These are phyloP conservation scores for Blastobotrys malaysiensis DNA, from an alignment of 1,139 yeast species.

Conservation along the genomic window DNA sequence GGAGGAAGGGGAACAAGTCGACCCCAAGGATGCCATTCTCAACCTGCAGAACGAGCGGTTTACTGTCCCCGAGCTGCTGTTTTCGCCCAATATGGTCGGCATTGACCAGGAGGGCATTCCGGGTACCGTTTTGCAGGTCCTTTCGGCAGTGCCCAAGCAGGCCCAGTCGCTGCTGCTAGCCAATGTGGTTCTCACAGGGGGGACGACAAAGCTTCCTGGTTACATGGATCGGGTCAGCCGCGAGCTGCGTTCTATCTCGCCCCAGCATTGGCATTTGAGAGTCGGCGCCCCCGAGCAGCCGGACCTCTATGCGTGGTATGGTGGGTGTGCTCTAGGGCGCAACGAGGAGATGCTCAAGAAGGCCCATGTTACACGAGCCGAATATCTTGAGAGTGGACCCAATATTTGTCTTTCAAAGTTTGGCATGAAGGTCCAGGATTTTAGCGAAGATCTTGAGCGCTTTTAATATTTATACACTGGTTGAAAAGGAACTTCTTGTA, in stretches of 20 bases:
- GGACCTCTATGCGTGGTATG: conserved; percentile 48
- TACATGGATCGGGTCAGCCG: conserved; percentile 50
- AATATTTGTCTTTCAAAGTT: conserved; percentile 25
- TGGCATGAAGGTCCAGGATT: conserved; percentile 19
- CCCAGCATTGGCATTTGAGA: conserved; percentile 39
- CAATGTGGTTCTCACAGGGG: conserved; percentile 79
- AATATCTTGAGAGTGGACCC: conserved; percentile 84
- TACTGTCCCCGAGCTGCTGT: conserved; percentile 77
- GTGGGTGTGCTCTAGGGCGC: conserved; percentile 50
- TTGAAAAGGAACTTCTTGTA: too few species aligned
- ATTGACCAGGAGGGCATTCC: conserved; percentile 66
- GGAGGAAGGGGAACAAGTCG: conserved; percentile 28
- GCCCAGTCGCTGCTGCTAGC: conserved; percentile 72
- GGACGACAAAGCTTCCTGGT: conserved; percentile 67
- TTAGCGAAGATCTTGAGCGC: background rate
- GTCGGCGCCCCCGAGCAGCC: conserved; percentile 44
- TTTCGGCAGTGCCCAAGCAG: conserved; percentile 67
- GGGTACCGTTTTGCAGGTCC: conserved; percentile 67
- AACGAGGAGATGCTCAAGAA: conserved; percentile 46
- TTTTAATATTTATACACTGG: background rate
- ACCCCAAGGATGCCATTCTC: conserved; percentile 37
- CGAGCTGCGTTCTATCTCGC: conserved; percentile 34
- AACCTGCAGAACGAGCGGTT: conserved; percentile 77
- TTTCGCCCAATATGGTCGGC: conserved; percentile 82
- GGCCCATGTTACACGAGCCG: conserved; percentile 64